These are phyloP conservation scores for Ichthyophthirius multifiliis DNA, from an alignment of 169 alveolate species.

Conservation along the genomic window DNA sequence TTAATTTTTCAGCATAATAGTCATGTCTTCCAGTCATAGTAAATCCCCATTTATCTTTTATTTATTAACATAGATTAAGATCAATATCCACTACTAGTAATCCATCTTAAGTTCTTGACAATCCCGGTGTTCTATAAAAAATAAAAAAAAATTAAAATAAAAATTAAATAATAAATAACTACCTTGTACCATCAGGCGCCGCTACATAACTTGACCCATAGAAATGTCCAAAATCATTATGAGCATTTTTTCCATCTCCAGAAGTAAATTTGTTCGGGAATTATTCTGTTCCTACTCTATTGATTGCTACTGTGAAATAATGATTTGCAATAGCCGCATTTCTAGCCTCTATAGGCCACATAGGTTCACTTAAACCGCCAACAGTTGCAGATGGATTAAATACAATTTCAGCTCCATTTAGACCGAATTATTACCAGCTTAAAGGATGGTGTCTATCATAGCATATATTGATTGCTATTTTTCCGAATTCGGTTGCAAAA, in stretches of 20 bases:
- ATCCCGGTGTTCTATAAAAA: constrained; percentile 49
- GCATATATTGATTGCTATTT: constrained; percentile 44
- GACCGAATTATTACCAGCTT: constrained; percentile 30
- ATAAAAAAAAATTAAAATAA: too few relatives aligned
- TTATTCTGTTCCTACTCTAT: constrained; percentile 54
- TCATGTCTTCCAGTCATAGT: constrained; percentile 42
- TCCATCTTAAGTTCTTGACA: constrained; percentile 52
- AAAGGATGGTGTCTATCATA: constrained; percentile 52
- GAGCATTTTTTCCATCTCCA: constrained; percentile 50
- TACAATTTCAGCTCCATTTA: constrained; percentile 52
- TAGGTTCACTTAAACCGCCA: constrained; percentile 50
- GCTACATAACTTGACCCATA: constrained; percentile 51
- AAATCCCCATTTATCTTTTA: constrained; percentile 50
- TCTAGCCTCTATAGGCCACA: constrained; percentile 61
- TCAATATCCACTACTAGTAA: constrained; percentile 41
- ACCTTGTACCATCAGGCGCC: constrained; percentile 57
- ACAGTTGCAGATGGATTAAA: constrained; percentile 49
- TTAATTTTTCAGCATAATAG: constrained; percentile 20
- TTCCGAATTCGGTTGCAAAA: constrained; percentile 54
- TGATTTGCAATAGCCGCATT: constrained; percentile 60
- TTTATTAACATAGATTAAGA: constrained; percentile 41
- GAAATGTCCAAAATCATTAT: constrained; percentile 49
- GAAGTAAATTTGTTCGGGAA: constrained; percentile 51
- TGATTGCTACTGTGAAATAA: constrained; percentile 44
- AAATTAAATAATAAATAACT: too few relatives aligned